Base-by-base conservation (phyloP, 495 filamentous ascomycete genomes). In the Bacidia gigantensis region DNA sequence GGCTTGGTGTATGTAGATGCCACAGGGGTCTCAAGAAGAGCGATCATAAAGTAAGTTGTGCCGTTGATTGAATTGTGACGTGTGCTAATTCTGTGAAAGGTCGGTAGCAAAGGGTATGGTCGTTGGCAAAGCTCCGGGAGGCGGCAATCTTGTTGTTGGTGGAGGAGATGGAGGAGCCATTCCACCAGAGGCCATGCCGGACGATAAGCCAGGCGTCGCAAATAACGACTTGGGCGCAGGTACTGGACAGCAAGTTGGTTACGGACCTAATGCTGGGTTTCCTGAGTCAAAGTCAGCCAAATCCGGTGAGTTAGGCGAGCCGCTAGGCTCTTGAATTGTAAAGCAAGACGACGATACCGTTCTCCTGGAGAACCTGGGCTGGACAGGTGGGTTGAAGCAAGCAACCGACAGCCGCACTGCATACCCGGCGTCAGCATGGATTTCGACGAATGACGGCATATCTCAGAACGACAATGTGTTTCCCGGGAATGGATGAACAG, bases 1-100 rank as follows among this genome's bases (percentile, higher is more conserved):
- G 90, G 89, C 2, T 70, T 98, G 35, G 92, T 98, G n/a, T 98
- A 98, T 61, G 90, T 98, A 39, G 92, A 98, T 61, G 93, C 89
- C 5, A 81, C 87, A 0, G 92, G 92, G 3, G 93, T 98, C 3
- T 89, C 83, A 46, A 73, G 92, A 11, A 74, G 83, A 55, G 93
- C 93, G 0, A 76, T 98, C 47, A 78, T 98, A 55, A 98, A 93
- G 71, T 58, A 44, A 73, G 76, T 51, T 26, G 18, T 3, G n/a
- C 11, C 17, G 5, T 39, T 20, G 5, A 11, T 9, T 11, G 20
- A 43, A 7, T 35, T 12, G 7, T 26, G 17, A 1, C 23, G 26
- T 3, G n/a, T 10, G 46, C 50, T 60, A 21, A 58, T 26, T 42
- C 14, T 40, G n/a, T 11, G 1, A 48, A 22, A 58, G 56, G 23